phyloP scores from a whole-genome alignment of 75 land plant genomes.

The Pseudotsuga menziesii region DNA sequence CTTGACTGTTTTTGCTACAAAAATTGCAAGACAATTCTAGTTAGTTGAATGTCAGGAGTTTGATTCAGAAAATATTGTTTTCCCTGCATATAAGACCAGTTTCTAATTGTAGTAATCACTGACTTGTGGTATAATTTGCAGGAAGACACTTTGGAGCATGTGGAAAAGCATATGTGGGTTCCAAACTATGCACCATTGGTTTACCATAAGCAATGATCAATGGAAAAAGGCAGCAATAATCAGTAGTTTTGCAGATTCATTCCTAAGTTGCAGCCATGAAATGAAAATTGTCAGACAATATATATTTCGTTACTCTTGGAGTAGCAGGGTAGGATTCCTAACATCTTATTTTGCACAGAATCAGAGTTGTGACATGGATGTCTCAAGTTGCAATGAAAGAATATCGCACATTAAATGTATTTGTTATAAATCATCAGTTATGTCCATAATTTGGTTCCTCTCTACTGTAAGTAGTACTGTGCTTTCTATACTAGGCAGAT shows the following conservation, averaged over 20 bases:
- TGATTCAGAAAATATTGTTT: neutral
- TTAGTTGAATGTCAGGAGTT: neutral
- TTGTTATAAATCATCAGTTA: too few relatives aligned
- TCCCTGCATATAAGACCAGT: too few relatives aligned
- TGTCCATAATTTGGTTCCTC: too few relatives aligned
- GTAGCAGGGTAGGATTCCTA: neutral
- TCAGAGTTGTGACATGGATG: neutral
- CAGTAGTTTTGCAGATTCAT: neutral
- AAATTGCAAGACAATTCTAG: neutral
- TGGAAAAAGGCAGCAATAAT: neutral
- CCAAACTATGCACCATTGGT: slow-evolving; percentile 86
- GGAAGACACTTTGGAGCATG: slow-evolving; percentile 60
- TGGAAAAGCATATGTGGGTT: slow-evolving; percentile 87
- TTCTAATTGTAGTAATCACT: neutral
- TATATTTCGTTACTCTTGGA: neutral
- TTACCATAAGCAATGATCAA: slow-evolving; percentile 33
- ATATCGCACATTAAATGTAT: too few relatives aligned
- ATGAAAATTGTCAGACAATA: neutral
- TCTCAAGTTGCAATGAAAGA: neutral
- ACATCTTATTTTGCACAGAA: neutral
- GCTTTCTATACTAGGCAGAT: too few relatives aligned
- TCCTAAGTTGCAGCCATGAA: neutral
- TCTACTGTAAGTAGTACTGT: too few relatives aligned
- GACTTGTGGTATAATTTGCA: slow-evolving; percentile 17
- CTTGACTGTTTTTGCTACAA: neutral